Percentiles rank a stretch among this genome's conserved stretches.
phyloP scores from a whole-genome alignment of 441 rosid species.

The Dalechampia spathulata region DNA sequence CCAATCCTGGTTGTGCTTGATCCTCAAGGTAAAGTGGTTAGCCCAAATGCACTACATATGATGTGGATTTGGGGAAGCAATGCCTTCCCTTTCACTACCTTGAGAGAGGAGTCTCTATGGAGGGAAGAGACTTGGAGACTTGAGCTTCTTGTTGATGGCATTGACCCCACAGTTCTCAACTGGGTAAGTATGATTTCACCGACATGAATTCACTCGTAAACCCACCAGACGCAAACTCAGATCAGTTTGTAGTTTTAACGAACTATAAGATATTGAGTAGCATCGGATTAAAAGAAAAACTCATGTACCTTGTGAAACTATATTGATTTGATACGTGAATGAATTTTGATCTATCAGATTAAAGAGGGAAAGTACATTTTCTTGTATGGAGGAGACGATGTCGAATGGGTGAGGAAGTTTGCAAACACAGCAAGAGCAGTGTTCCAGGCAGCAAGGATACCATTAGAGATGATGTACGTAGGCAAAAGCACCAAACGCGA shows the following conservation, averaged over 20 bases:
- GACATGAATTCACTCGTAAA: too few relatives aligned
- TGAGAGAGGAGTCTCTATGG: constrained; percentile 58
- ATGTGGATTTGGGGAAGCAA: constrained; percentile 70
- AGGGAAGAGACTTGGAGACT: constrained; percentile 49
- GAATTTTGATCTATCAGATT: background rate
- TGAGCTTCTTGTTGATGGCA: constrained; percentile 54
- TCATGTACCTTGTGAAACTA: too few relatives aligned
- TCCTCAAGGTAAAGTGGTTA: constrained; percentile 55
- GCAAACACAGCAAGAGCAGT: constrained; percentile 33
- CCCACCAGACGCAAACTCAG: too few relatives aligned
- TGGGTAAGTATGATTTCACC: constrained; percentile 61
- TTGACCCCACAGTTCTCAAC: constrained; percentile 35
- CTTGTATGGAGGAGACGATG: constrained; percentile 77
- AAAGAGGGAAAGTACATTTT: constrained; percentile 53
- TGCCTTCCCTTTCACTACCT: constrained; percentile 73
- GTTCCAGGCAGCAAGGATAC: constrained; percentile 37
- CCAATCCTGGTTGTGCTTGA: constrained; percentile 67
- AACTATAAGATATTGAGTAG: too few relatives aligned
- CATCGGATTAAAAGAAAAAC: too few relatives aligned
- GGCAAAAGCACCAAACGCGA: constrained; percentile 55
- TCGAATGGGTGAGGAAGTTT: constrained; percentile 62
- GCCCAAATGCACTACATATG: constrained; percentile 76
- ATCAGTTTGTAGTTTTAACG: too few relatives aligned
- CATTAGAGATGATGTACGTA: constrained; percentile 58
- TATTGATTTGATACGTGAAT: too few relatives aligned